Percentiles rank a stretch among this genome's conserved stretches.
Conservation (phyloP, 345 rosid species). For the Eucalyptus decipiens region DNA sequence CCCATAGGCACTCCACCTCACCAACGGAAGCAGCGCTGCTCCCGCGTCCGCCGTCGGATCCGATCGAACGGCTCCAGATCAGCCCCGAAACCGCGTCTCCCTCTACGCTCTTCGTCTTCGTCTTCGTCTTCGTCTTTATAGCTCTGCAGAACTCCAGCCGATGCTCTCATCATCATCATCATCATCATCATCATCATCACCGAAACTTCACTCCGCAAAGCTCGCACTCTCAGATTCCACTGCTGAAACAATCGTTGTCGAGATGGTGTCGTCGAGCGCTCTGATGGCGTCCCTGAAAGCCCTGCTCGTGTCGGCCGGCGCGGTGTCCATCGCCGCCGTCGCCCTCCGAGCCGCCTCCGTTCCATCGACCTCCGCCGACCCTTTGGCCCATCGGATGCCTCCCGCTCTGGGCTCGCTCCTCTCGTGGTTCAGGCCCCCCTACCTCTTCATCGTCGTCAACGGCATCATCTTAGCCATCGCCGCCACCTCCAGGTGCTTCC, state of each 20-base stretch:
- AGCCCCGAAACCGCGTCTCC: not conserved
- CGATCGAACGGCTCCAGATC: not conserved
- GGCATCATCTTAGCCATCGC: constrained; percentile 41
- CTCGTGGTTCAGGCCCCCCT: constrained; percentile 53
- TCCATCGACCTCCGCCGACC: constrained; percentile 17
- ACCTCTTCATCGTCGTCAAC: constrained; percentile 35
- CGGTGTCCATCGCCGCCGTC: constrained; percentile 12
- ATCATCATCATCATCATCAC: not conserved
- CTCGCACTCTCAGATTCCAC: not conserved
- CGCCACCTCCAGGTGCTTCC: constrained; percentile 27
- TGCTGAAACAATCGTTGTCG: not conserved
- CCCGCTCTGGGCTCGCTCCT: not conserved
- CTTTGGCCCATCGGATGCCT: not conserved
- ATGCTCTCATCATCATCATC: not conserved
- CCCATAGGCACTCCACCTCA: not conserved
- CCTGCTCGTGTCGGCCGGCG: constrained; percentile 18
- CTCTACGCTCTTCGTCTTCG: not conserved
- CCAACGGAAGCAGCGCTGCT: not conserved
- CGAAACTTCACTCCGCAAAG: not conserved
- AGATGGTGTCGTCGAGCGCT: not conserved
- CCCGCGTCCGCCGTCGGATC: not conserved
- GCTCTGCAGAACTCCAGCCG: not conserved
- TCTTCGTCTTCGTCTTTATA: not conserved
- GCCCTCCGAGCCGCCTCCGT: constrained; percentile 1
- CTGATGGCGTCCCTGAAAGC: constrained; percentile 1